Evolutionary conservation across 345 rosid genomes (phyloP), one percentile per base, ranked within the genome.

Genomic region (Eucalyptus victrix): DNA sequence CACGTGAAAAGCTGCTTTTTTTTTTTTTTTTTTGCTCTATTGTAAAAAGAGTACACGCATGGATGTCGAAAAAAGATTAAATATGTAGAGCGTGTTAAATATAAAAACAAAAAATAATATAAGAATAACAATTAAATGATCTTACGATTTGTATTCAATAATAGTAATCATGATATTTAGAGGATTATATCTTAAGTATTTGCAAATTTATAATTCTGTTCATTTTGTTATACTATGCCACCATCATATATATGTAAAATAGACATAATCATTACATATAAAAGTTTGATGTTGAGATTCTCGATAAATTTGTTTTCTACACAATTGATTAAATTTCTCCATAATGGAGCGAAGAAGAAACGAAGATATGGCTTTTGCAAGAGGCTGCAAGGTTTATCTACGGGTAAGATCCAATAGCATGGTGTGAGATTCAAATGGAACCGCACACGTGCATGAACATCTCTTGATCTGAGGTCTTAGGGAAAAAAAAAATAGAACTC

Each of bases 281-380:
- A 23, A 56, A 56, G 60, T 56, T 21, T 54, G 60, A 23, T 8
- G 28, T 56, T 56, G 28, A 56, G 23, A 56, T 56, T 10, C 60
- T 56, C 60, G 28, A 8, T 56, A 10, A 56, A 17, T 56, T 56
- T 56, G 11, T 4, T 54, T 54, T 54, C 12, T 54, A 54, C 60
- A 4, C 26, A 23, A 23, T 54, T 54, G 28, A 54, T 54, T 54
- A 54, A 23, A 54, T 9, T 54, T 54, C 60, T 54, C 10, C 60
- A 9, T 23, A 58, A 58, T 58, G 67, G 15, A 24, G n/a, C 1
- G 65, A 26, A 26, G 67, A 11, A 58, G 67, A 51, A 76, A 88
- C 54, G 86, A 18, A 14, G 53, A 7, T 93, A 92, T 95, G 96
- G 96, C 88, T 94, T 93, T 53, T 26, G n/a, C 16, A 58, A 58